phyloP scores from a whole-genome alignment of 169 alveolate species.

The Plasmodium falciparum region DNA sequence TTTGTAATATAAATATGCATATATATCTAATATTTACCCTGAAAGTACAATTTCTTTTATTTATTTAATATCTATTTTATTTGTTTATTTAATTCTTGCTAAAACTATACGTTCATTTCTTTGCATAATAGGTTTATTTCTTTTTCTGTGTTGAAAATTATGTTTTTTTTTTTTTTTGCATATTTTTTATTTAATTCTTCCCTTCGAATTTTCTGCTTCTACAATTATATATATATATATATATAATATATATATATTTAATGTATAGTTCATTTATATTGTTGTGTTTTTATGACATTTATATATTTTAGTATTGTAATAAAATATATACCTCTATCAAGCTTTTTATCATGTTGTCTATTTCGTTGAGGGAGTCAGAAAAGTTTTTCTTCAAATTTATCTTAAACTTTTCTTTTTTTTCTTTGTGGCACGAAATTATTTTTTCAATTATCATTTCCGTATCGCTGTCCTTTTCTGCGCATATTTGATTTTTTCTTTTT shows the following conservation, averaged over 20 bases:
- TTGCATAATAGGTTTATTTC: slow-evolving; percentile 31
- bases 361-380: slow-evolving; percentile 50
- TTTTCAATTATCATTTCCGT: slow-evolving; percentile 59
- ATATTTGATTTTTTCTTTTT: neutral
- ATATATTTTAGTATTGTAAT: neutral
- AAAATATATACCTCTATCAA: slow-evolving; percentile 37
- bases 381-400: slow-evolving; percentile 29
- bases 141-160: slow-evolving; percentile 42
- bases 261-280: too few relatives aligned
- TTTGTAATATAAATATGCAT: neutral
- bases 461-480: slow-evolving; percentile 50
- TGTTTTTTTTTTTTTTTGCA: slow-evolving; percentile 57
- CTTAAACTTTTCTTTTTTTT: slow-evolving; percentile 66
- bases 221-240: neutral
- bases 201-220: slow-evolving; percentile 73
- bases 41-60: too few relatives aligned
- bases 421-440: slow-evolving; percentile 64
- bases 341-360: slow-evolving; percentile 39
- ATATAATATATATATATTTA: too few relatives aligned
- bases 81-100: slow-evolving; percentile 8
- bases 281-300: neutral
- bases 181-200: slow-evolving; percentile 67
- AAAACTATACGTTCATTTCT: slow-evolving; percentile 53
- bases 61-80: too few relatives aligned
- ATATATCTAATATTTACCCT: neutral